Evolutionary conservation across 2,329 filamentous ascomycete genomes (phyloP).

Genomic region (Sclerotinia nivalis): DNA sequence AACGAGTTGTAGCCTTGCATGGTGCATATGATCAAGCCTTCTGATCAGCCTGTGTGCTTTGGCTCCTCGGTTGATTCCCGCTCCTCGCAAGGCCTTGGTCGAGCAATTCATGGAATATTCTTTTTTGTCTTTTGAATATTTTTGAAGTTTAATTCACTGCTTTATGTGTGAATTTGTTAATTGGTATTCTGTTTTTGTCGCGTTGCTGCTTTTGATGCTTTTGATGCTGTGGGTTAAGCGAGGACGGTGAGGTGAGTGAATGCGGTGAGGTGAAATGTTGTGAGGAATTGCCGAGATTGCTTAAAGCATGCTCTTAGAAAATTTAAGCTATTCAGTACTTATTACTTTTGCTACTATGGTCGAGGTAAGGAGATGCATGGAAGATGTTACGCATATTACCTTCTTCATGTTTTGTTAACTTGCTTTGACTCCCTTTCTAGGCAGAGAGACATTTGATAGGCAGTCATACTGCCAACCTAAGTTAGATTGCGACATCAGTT

Average conservation of each 20-base stretch:
- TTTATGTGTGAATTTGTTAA: background rate
- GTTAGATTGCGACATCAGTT: no score
- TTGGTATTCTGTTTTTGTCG: background rate
- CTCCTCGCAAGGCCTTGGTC: background rate
- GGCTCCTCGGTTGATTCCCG: background rate
- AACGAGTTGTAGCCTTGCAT: background rate
- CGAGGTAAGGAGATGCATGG: background rate
- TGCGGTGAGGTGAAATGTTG: background rate
- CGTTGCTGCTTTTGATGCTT: background rate
- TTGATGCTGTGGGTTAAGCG: background rate
- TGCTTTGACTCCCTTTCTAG: background rate
- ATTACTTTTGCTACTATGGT: background rate
- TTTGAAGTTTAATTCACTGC: background rate
- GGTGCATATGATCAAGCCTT: constrained; percentile 4
- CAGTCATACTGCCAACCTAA: background rate
- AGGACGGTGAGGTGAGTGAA: background rate
- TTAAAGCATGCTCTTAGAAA: background rate
- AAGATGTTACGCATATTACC: no score
- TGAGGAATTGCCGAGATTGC: background rate
- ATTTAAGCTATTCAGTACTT: background rate
- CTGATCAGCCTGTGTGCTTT: background rate
- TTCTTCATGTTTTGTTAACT: background rate
- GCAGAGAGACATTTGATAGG: background rate
- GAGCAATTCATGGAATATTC: background rate
- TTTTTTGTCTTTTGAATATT: background rate